Base-by-base conservation (phyloP, 768 basidiomycete genomes). In the Russula sp. region DNA sequence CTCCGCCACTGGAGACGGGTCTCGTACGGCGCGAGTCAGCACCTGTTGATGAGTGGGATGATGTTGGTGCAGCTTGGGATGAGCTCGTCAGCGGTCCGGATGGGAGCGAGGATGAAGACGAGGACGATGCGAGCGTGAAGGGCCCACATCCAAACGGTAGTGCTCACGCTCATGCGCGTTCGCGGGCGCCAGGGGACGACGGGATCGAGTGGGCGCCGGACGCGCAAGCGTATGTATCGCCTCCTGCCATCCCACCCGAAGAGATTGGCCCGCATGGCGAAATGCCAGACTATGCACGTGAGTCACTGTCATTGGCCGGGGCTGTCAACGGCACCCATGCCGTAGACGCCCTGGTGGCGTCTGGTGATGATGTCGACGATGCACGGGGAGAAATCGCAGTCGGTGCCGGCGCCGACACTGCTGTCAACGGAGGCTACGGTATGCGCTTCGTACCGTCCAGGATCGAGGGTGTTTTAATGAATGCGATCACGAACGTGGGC, bases 1-100 rank as follows among this genome's bases (percentile, higher is more conserved):
- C 81, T 5, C 89, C 89, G 24, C 74, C 74, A 0, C 76, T 88
- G 13, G 82, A 83, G 72, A 74, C 81, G 14, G 89, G 89, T 6
- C 76, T 86, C 9, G 73, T 86, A 8, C 81, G 79, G 75, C 83
- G 79, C 64, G 80, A 80, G 34, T 67, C 70, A 11, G 69, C 40
- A 71, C 73, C 34, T 63, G 67, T 30, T 11, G 63, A 59, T 51
- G 67, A 74, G 32, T 86, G 84, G 84, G 78, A 81, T 13, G 81
- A 84, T 54, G 76, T 86, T 1, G 80, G 82, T 28, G 77, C 77
- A 3, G 77, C 76, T 14, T 86, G 86, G 83, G 83, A 86, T 56
- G 77, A 69, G 3, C 65, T 71, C 44, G 68, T 72, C 20, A 71
- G 72, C 34, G 73, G 69, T n/a, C 68, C 63, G 11, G 63, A 59